Evolutionary conservation across 2,329 filamentous ascomycete genomes (phyloP).

Genomic region (Monilinia fructicola): DNA sequence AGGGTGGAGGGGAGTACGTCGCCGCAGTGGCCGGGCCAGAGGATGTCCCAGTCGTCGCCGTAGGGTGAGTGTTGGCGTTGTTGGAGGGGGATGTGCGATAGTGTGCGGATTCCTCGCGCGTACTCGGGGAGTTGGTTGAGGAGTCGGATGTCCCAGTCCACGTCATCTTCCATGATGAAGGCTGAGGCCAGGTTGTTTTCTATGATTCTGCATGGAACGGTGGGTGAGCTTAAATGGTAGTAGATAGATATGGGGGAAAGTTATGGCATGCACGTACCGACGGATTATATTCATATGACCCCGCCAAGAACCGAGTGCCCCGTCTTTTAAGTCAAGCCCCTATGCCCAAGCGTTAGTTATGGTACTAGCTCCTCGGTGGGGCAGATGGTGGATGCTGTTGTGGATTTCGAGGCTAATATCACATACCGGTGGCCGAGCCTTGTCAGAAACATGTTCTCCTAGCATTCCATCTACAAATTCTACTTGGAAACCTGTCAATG

Average conservation of each 20-base stretch:
- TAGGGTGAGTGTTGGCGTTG: slow-evolving; percentile 34
- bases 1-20: slow-evolving; percentile 17
- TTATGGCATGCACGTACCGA: slow-evolving; percentile 25
- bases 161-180: slow-evolving; percentile 47
- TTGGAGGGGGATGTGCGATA: slow-evolving; percentile 22
- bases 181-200: slow-evolving; percentile 37
- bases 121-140: slow-evolving; percentile 40
- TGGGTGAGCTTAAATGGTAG: not conserved
- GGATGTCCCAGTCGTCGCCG: slow-evolving; percentile 44
- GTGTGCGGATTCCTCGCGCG: slow-evolving; percentile 28
- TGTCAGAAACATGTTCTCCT: slow-evolving; percentile 44
- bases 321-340: slow-evolving; percentile 17
- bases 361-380: not conserved
- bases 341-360: slow-evolving; percentile 1
- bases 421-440: slow-evolving; percentile 43
- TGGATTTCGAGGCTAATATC: not conserved
- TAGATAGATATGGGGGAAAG: no score
- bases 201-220: slow-evolving; percentile 29
- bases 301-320: slow-evolving; percentile 45
- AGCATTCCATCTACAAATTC: slow-evolving; percentile 48
- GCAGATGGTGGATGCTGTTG: no score
- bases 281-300: slow-evolving; percentile 44
- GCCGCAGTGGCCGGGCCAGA: slow-evolving; percentile 44
- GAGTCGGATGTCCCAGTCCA: slow-evolving; percentile 47
- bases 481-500: slow-evolving; percentile 46